Conservation (phyloP, 192 early-diverging fungal genomes). For the Cetraspora pellucida region DNA sequence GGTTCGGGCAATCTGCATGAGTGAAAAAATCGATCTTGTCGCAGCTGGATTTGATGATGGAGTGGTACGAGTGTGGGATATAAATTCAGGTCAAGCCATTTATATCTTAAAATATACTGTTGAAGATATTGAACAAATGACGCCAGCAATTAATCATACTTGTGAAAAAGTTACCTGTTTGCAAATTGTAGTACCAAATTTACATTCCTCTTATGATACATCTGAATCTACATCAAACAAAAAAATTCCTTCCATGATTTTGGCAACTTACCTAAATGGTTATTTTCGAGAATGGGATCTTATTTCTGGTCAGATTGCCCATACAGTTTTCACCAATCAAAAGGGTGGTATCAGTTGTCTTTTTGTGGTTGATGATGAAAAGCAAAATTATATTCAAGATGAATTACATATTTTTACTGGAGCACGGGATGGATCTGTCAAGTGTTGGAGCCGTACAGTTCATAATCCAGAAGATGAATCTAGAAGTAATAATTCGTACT, state of each 20-base stretch:
- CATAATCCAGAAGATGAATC: neutral
- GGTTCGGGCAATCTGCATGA: conserved; percentile 25
- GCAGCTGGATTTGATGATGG: conserved; percentile 36
- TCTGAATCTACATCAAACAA: neutral
- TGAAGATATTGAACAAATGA: conserved; percentile 29
- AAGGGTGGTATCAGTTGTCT: conserved; percentile 30
- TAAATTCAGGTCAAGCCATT: conserved; percentile 19
- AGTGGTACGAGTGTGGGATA: conserved; percentile 34
- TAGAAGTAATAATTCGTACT: neutral
- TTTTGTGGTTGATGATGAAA: conserved; percentile 1
- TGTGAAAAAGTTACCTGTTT: conserved; percentile 30
- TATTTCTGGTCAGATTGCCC: conserved; percentile 8
- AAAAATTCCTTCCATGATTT: neutral
- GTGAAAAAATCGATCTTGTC: conserved; percentile 18
- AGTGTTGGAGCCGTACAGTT: conserved; percentile 20
- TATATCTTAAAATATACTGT: conserved; percentile 32
- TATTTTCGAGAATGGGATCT: conserved; percentile 34
- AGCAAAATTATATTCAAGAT: neutral
- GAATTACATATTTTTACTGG: conserved; percentile 11
- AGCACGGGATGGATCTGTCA: conserved; percentile 31
- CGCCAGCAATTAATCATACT: neutral
- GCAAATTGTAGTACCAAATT: conserved; percentile 4
- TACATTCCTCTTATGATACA: neutral
- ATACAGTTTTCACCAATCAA: conserved; percentile 30
- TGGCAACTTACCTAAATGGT: conserved; percentile 25